A percentile compares a stretch with the other conserved stretches of the same genome.
phyloP scores from a whole-genome alignment of 2,329 filamentous ascomycete species.

The Aspergillus melleus region DNA sequence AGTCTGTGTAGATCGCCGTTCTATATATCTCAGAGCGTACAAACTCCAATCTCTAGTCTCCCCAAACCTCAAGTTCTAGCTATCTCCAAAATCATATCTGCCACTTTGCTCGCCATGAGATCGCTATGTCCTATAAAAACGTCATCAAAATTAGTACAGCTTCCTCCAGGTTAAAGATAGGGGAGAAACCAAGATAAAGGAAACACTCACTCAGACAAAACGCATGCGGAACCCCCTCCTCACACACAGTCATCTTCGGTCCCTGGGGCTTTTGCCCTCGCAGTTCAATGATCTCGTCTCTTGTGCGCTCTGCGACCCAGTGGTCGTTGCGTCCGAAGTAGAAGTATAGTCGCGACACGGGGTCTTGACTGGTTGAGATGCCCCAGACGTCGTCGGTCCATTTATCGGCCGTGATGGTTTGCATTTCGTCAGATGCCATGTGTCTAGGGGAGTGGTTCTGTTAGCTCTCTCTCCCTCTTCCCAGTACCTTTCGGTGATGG shows the following conservation, averaged over 20 bases:
- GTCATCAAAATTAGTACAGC: conserved; percentile 1
- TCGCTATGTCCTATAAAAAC: conserved; percentile 44
- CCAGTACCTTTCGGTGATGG: too few relatives aligned
- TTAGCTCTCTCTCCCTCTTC: background rate
- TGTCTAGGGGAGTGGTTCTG: conserved; percentile 34
- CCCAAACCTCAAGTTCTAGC: conserved; percentile 10
- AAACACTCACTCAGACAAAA: conserved; percentile 56
- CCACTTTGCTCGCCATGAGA: conserved; percentile 54
- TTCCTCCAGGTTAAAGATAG: background rate
- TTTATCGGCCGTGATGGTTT: conserved; percentile 54
- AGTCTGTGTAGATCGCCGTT: background rate
- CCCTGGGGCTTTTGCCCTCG: conserved; percentile 39
- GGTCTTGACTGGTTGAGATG: conserved; percentile 32
- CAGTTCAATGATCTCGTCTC: conserved; percentile 54
- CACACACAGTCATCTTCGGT: conserved; percentile 57
- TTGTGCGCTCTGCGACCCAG: conserved; percentile 61
- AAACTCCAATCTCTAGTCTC: background rate
- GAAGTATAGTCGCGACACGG: conserved; percentile 53
- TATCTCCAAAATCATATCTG: conserved; percentile 49
- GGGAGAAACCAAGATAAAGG: background rate
- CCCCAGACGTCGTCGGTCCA: conserved; percentile 64
- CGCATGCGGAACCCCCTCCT: conserved; percentile 57
- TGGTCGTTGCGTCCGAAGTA: conserved; percentile 62
- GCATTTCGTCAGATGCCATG: conserved; percentile 61
- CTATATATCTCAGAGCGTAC: background rate